These are phyloP conservation scores for Neurospora sp. DNA, from an alignment of 495 filamentous ascomycete species.

Conservation along the genomic window DNA sequence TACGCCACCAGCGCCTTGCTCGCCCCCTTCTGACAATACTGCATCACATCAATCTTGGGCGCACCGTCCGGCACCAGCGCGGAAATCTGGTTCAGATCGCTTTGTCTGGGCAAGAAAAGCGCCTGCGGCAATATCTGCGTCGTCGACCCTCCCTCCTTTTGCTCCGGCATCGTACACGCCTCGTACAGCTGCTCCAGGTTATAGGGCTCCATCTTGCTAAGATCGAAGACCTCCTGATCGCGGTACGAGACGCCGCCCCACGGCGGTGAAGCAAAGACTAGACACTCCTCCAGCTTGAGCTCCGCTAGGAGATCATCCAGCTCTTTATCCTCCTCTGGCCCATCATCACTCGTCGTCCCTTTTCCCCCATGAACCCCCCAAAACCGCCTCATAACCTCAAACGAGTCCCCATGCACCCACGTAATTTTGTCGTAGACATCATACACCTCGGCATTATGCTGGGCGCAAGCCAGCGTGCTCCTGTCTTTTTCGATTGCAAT, in stretches of 20 bases:
- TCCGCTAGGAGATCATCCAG: conserved; percentile 25
- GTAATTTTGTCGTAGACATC: conserved; percentile 65
- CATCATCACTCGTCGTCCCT: neutral
- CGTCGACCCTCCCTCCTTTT: neutral
- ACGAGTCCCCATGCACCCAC: conserved; percentile 78
- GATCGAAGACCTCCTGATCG: conserved; percentile 68
- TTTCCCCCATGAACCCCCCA: neutral
- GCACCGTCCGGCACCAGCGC: conserved; percentile 30
- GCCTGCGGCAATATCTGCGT: conserved; percentile 39
- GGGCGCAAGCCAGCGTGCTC: conserved; percentile 69
- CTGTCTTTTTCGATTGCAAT: conserved; percentile 82
- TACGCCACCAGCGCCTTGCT: conserved; percentile 66
- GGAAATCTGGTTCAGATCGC: conserved; percentile 76
- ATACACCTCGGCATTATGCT: conserved; percentile 85
- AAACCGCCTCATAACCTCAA: conserved; percentile 36
- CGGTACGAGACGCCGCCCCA: conserved; percentile 89
- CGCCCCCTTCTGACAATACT: conserved; percentile 84
- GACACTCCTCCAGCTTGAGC: conserved; percentile 40
- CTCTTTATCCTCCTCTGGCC: conserved; percentile 7
- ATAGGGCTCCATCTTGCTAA: conserved; percentile 85
- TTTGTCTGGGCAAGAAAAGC: conserved; percentile 81
- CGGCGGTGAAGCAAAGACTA: conserved; percentile 73
- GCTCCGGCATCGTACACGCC: conserved; percentile 29
- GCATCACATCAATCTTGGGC: conserved; percentile 55
- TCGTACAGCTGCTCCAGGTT: conserved; percentile 50